These are phyloP conservation scores for Aspergillus campestris DNA, from an alignment of 495 filamentous ascomycete genomes.

Conservation along the genomic window DNA sequence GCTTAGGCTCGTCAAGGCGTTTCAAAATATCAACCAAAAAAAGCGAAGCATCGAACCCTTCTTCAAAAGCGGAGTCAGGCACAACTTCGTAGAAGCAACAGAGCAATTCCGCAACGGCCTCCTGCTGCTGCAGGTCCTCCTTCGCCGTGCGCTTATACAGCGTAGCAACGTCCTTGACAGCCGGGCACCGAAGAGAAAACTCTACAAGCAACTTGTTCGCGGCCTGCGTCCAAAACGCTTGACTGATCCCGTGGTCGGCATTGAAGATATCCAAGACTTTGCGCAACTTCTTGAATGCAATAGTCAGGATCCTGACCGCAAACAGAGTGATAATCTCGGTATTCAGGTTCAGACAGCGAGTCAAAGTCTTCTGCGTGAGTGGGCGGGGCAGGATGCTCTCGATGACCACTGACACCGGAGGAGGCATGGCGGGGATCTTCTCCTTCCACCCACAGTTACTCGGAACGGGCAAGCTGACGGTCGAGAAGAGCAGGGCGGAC, in stretches of 20 bases:
- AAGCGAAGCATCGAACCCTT: conserved; percentile 77
- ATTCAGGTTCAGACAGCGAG: conserved; percentile 68
- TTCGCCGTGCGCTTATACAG: conserved; percentile 56
- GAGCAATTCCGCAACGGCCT: conserved; percentile 66
- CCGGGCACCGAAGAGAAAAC: conserved; percentile 71
- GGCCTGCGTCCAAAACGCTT: conserved; percentile 57
- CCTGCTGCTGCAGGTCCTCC: conserved; percentile 65
- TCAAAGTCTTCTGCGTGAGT: conserved; percentile 64
- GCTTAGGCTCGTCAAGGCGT: conserved; percentile 33
- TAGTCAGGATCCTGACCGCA: conserved; percentile 63
- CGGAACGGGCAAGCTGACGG: conserved; percentile 65
- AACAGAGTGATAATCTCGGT: conserved; percentile 72
- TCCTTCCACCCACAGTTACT: conserved; percentile 56
- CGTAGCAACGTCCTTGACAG: conserved; percentile 65
- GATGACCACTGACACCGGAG: conserved; percentile 64
- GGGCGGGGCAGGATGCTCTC: conserved; percentile 85
- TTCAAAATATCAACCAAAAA: conserved; percentile 59
- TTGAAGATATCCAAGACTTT: conserved; percentile 38
- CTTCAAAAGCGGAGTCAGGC: conserved; percentile 69
- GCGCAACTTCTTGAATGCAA: conserved; percentile 71
- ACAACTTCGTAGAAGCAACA: conserved; percentile 72
- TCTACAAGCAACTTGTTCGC: conserved; percentile 55
- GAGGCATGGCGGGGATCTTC: conserved; percentile 48
- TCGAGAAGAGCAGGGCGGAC: conserved; percentile 74
- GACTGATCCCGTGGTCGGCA: conserved; percentile 27